Evolutionary conservation across 1,284 basidiomycete species (phyloP).

Genomic region (Fomitiporia mediterranea): DNA sequence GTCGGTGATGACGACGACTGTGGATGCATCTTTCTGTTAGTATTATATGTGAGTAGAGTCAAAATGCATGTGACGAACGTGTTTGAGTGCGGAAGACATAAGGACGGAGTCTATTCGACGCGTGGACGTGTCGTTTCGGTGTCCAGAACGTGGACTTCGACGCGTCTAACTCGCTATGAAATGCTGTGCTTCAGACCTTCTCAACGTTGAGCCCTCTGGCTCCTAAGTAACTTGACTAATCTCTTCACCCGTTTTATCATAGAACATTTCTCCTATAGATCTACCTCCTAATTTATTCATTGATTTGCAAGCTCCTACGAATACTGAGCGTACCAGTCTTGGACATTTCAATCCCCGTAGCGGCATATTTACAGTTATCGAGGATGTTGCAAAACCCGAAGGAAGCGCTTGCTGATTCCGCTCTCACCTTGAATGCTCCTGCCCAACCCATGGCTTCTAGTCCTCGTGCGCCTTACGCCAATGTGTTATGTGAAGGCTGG

Average conservation of each 20-base stretch:
- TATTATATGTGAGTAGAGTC: not conserved
- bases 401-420: constrained; percentile 4
- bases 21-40: not conserved
- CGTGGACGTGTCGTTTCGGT: not conserved
- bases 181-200: not conserved
- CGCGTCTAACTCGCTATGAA: not conserved
- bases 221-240: too few relatives aligned
- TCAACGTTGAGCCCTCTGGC: too few relatives aligned
- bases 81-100: constrained; percentile 10
- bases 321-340: too few relatives aligned
- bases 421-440: constrained; percentile 14
- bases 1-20: constrained; percentile 13
- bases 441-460: constrained; percentile 3
- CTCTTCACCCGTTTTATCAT: too few relatives aligned
- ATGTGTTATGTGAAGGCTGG: constrained; percentile 63
- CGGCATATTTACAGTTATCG: too few relatives aligned
- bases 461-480: constrained; percentile 4
- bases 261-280: too few relatives aligned
- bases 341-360: too few relatives aligned
- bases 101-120: not conserved
- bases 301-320: too few relatives aligned
- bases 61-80: not conserved
- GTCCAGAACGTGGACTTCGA: not conserved
- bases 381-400: too few relatives aligned
- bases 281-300: too few relatives aligned